phyloP scores from a whole-genome alignment of 2,329 filamentous ascomycete species.

The Boeremia lycopersici region DNA sequence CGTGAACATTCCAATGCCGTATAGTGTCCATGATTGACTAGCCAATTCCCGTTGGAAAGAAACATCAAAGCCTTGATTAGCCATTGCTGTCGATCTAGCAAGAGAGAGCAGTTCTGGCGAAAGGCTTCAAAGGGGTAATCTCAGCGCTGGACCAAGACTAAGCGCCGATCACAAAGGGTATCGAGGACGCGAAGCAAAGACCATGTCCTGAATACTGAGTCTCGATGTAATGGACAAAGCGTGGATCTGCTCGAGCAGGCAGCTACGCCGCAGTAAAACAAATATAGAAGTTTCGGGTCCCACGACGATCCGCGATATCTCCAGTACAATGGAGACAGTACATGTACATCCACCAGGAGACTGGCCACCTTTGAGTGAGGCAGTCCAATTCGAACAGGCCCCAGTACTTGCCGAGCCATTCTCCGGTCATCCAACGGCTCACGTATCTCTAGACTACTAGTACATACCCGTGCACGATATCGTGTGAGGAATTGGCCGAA shows the following conservation, averaged over 20 bases:
- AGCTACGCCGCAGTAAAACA: not conserved
- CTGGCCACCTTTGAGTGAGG: not conserved
- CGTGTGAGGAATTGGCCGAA: constrained; percentile 4
- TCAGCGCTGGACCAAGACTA: not conserved
- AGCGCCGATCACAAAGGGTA: not conserved
- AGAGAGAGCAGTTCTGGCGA: not conserved
- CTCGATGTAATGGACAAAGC: not conserved
- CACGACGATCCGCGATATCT: not conserved
- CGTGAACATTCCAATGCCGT: constrained; percentile 36
- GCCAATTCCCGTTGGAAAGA: constrained; percentile 28
- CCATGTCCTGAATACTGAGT: not conserved
- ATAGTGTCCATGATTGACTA: constrained; percentile 37
- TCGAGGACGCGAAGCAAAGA: not conserved
- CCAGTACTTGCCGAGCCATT: not conserved
- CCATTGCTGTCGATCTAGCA: constrained; percentile 10
- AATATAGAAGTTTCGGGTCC: too few species aligned
- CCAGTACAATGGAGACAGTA: not conserved
- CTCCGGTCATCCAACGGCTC: not conserved
- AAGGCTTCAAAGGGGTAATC: not conserved
- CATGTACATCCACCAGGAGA: not conserved
- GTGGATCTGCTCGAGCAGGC: not conserved
- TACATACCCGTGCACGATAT: constrained; percentile 6
- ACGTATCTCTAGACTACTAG: not conserved
- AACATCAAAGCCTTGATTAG: constrained; percentile 20
- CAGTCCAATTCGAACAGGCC: not conserved